These are phyloP conservation scores for Colletotrichum tropicicola DNA, from an alignment of 2,329 filamentous ascomycete species.

Conservation along the genomic window DNA sequence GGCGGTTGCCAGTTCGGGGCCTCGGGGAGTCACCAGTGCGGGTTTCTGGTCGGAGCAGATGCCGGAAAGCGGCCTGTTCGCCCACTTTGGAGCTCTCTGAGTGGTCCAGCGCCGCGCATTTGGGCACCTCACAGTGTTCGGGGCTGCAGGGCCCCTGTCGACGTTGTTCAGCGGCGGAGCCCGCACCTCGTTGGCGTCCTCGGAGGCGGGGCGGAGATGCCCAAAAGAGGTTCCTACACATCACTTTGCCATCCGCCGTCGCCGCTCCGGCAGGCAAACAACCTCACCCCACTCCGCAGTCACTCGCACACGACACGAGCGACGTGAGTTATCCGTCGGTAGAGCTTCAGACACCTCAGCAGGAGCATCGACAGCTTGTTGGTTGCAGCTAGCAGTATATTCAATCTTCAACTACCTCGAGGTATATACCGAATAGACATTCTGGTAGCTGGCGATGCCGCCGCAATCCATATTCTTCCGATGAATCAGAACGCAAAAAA, in stretches of 20 bases:
- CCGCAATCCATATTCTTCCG: constrained; percentile 5
- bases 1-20: too few relatives aligned
- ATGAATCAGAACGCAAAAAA: constrained; percentile 16
- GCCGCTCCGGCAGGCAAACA: constrained; percentile 20
- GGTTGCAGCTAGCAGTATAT: constrained; percentile 23
- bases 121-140: too few relatives aligned
- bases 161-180: constrained; percentile 4
- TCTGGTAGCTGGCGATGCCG: constrained; percentile 2
- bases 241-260: constrained; percentile 1
- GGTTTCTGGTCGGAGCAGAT: too few relatives aligned
- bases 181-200: neutral
- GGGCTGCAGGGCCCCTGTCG: neutral
- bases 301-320: neutral
- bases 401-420: constrained; percentile 14
- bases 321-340: neutral
- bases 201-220: constrained; percentile 29
- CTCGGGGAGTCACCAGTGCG: too few relatives aligned
- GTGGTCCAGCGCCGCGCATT: neutral
- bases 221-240: constrained; percentile 21
- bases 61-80: constrained; percentile 6
- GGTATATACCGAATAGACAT: constrained; percentile 14
- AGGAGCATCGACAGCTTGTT: neutral
- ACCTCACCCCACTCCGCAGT: neutral
- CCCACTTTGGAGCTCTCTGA: neutral
- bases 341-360: too few relatives aligned